Base-by-base conservation (phyloP, 306 rosid genomes). In the Astragalus membranaceus region DNA sequence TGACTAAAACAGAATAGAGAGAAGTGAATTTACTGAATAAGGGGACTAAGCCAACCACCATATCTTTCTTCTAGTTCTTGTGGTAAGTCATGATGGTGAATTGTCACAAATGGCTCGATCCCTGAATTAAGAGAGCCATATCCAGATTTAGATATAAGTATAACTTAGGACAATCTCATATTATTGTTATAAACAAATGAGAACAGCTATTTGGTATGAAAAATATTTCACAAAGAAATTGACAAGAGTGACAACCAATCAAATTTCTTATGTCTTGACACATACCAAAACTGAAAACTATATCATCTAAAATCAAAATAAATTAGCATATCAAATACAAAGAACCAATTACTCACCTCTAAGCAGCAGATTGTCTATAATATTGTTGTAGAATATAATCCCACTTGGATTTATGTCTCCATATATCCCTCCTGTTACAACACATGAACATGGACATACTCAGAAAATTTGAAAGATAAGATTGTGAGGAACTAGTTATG, bases 1-100 rank as follows among this genome's bases (percentile, higher is more conserved):
- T 36, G 10, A 11, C 43, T 7, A 6, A 58, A 11, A 36, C 6
- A 33, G 29, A 3, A 20, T 20, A 5, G 64, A 53, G 66, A 58
- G 10, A 7, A 30, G 63, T 0, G 39, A 47, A 67, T 61, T 81
- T 81, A 83, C 91, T 79, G 88, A 56, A 86, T 86, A 9, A 65
- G 73, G 48, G 85, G 77, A 47, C 83, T 86, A 30, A 86, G 75
- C 91, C 91, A 83, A 46, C 88, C 84, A 23, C 83, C 85, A 63
- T 86, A 86, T 83, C 78, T 84, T 59, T 74, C 73, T 55, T 86
- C 83, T 20, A 86, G 53, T 78, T 81, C 91, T 8, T 61, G 72
- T 6, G 91, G 91, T 23, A 83, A 20, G 71, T 86, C 91, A 13
- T 73, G 48, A 77, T 86, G 91, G 62, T 86, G 81, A 30, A 86